Conservation (phyloP, 2,329 filamentous ascomycete genomes). For the Achaetomium macrosporum region DNA sequence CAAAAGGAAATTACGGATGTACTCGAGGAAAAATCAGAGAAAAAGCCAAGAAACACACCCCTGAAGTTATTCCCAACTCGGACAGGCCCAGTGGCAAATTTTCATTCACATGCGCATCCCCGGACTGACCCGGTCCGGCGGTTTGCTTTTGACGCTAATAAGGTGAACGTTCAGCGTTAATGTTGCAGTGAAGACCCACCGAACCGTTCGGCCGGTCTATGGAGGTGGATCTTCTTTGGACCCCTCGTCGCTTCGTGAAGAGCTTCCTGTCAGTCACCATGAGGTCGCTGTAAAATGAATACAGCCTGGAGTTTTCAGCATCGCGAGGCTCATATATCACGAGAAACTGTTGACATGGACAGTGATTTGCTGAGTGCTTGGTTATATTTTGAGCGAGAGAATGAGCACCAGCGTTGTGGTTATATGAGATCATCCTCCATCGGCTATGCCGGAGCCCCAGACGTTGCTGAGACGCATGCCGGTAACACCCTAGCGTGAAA, state of each 20-base stretch:
- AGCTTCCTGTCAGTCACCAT: too few species aligned
- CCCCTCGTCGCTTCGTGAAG: too few species aligned
- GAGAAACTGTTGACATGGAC: not conserved
- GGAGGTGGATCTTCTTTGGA: not conserved
- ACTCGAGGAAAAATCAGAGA: not conserved
- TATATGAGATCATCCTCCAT: slow-evolving; percentile 2
- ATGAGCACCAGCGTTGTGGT: slow-evolving; percentile 13
- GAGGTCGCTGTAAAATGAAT: too few species aligned
- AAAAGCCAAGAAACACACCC: slow-evolving; percentile 5
- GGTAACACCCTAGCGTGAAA: slow-evolving; percentile 7
- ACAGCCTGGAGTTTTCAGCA: too few species aligned
- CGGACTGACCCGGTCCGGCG: slow-evolving; percentile 6
- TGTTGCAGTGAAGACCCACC: not conserved
- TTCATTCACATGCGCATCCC: not conserved
- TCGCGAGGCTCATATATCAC: too few species aligned
- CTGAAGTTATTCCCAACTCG: slow-evolving; percentile 1
- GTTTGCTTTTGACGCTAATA: not conserved
- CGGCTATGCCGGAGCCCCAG: not conserved
- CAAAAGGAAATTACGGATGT: not conserved
- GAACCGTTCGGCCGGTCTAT: not conserved
- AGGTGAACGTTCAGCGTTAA: not conserved
- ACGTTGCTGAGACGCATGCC: not conserved
- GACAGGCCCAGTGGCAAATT: slow-evolving; percentile 5
- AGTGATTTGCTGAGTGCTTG: slow-evolving; percentile 8
- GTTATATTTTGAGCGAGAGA: slow-evolving; percentile 13